Evolutionary conservation across 2,329 filamentous ascomycete species (phyloP).

Genomic region (Penicillium expansum): DNA sequence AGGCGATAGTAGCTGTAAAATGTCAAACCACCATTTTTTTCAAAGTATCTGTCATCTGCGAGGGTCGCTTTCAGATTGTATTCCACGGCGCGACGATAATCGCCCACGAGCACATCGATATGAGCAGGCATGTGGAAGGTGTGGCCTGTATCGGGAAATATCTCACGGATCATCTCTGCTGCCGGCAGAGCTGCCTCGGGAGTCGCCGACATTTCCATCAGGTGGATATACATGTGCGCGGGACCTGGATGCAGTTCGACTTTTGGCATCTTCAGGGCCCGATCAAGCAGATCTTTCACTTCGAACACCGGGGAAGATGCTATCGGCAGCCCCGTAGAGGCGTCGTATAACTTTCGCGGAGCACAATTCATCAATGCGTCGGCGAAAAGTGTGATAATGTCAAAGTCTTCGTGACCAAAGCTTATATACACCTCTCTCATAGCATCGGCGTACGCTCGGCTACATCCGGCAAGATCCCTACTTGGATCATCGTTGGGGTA

Average conservation of each 20-base stretch:
- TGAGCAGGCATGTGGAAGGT: slow-evolving; percentile 74
- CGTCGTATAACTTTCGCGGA: slow-evolving; percentile 61
- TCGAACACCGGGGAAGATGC: slow-evolving; percentile 55
- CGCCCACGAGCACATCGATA: slow-evolving; percentile 68
- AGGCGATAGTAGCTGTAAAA: slow-evolving; percentile 74
- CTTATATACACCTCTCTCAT: slow-evolving; percentile 15
- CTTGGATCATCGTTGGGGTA: slow-evolving; percentile 20
- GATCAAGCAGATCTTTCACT: slow-evolving; percentile 58
- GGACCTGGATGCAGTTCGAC: slow-evolving; percentile 63
- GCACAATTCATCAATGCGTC: slow-evolving; percentile 65
- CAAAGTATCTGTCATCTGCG: slow-evolving; percentile 66
- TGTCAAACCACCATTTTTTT: slow-evolving; percentile 55
- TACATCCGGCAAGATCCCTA: slow-evolving; percentile 13
- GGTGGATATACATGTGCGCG: slow-evolving; percentile 71
- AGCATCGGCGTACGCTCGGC: slow-evolving; percentile 14
- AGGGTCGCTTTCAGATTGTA: slow-evolving; percentile 65
- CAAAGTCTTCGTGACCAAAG: slow-evolving; percentile 50
- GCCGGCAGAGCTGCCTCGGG: slow-evolving; percentile 61
- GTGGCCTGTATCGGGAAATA: slow-evolving; percentile 67
- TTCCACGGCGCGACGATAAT: slow-evolving; percentile 65
- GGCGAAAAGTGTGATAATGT: slow-evolving; percentile 60
- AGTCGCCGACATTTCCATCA: slow-evolving; percentile 69
- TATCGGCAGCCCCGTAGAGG: slow-evolving; percentile 44
- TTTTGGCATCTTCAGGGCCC: slow-evolving; percentile 50
- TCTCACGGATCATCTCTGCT: slow-evolving; percentile 60